phyloP scores from a whole-genome alignment of 73 alveolate species.

The Breviolum minutum region DNA sequence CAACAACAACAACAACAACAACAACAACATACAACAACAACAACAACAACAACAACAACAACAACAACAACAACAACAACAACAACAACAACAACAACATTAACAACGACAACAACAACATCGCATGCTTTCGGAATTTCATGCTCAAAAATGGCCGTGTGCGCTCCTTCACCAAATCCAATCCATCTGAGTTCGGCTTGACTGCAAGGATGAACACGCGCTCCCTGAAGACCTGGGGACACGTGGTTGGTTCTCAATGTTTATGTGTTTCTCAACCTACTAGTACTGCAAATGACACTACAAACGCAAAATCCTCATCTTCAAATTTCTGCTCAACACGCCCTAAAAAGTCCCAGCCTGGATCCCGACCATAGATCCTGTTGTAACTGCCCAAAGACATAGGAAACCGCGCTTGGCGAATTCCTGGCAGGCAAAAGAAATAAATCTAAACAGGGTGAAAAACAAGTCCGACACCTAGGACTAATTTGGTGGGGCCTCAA shows the following conservation, averaged over 20 bases:
- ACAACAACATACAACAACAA: too few species aligned
- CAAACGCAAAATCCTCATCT: neutral
- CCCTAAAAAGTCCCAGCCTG: neutral
- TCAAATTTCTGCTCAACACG: neutral
- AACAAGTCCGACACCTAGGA: neutral
- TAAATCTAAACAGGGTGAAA: neutral
- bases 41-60: too few species aligned
- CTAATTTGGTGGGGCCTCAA: neutral
- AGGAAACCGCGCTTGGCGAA: neutral
- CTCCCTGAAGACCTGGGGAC: neutral
- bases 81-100: too few species aligned
- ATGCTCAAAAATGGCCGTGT: neutral
- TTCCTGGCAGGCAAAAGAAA: neutral
- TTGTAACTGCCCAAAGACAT: neutral
- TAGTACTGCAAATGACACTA: neutral
- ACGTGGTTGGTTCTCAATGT: neutral
- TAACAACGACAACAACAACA: too few species aligned
- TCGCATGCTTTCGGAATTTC: too few species aligned
- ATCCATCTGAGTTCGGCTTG: too few species aligned
- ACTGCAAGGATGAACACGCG: neutral
- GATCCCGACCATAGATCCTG: neutral
- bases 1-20: too few species aligned
- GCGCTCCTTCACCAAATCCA: neutral
- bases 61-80: too few species aligned
- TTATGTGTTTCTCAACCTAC: neutral